Evolutionary conservation across 179 eudicot species (phyloP), one percentile per base, ranked within the genome.

Genomic region (Beta lomatogona): DNA sequence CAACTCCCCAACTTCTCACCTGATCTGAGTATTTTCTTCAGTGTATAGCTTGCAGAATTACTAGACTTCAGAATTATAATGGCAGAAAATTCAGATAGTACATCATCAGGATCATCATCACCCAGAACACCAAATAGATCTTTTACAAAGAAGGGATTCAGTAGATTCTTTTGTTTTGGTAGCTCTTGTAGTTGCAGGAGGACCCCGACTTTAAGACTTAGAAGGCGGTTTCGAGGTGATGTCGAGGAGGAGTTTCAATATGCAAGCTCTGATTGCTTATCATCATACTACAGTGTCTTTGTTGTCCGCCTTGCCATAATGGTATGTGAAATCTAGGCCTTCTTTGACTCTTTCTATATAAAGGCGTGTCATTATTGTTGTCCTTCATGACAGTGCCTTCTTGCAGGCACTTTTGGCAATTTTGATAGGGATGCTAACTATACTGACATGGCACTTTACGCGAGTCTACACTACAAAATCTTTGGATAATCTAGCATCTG

Each of bases 301-400:
- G 97, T 91, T 19, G 99, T 92, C 84, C 99, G 99, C 77, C 93
- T 96, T 50, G 95, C 99, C 46, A 96, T 96, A 84, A 96, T 96
- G 99, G 98, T 94, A 84, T 52, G 89, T 41, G 46, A 73, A 3
- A 25, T 3, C 28, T 57, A 57, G 61, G 71, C 52, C 53, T 25
- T 3, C n/a, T 3, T 9, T 53, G 21, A 54, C 31, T 58, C 4
- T 8, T 11, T 52, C 12, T 36, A 36, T 36, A 1, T 36, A 36
- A 36, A 52, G 44, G 28, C 28, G 28, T 25, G 28, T 25, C 28
- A 25, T 25, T 25, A 25, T 25, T 50, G 36, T 3, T 10, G 9
- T 60, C 12, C 54, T 64, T 21, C 25, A 65, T 67, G 59, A 31
- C 52, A 57, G 70, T 83, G 76, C 69, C 61, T 75, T 76, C 63